Evolutionary conservation across 495 filamentous ascomycete genomes (phyloP).

Genomic region (Aspergillus bridgeri): DNA sequence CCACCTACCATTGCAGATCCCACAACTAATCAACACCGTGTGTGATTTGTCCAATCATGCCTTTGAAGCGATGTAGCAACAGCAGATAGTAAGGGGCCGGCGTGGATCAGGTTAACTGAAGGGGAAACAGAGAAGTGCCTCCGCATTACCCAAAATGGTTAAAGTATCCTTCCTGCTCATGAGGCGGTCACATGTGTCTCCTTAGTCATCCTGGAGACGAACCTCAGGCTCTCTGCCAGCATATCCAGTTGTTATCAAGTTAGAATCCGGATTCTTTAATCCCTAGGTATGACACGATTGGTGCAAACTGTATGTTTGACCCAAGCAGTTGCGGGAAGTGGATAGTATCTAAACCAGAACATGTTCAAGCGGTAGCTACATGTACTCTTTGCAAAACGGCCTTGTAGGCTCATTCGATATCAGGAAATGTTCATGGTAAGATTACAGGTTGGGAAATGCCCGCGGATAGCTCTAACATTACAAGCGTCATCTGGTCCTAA

Average conservation of each 20-base stretch:
- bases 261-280: too few relatives aligned
- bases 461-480: background rate
- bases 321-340: background rate
- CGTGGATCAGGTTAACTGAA: conserved; percentile 22
- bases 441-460: background rate
- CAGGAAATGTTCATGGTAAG: background rate
- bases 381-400: background rate
- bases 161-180: conserved; percentile 32
- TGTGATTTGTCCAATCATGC: background rate
- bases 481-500: conserved; percentile 5
- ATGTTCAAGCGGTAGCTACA: background rate
- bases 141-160: conserved; percentile 31
- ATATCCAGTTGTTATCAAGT: too few relatives aligned
- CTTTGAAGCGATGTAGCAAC: background rate
- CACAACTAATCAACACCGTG: background rate
- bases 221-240: background rate
- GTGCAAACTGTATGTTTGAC: background rate
- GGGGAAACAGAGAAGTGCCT: conserved; percentile 12
- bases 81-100: conserved; percentile 9
- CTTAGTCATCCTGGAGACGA: background rate
- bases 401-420: background rate
- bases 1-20: background rate
- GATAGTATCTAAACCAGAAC: too few relatives aligned
- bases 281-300: background rate
- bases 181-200: background rate